These are phyloP conservation scores for peach (Prunus persica) DNA, from an alignment of 306 rosid genomes.

Conservation along the genomic window Prunus_persica_NCBIv2 NC_034012.1:1567001-1567500, in stretches of 20 bases:
- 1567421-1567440: background rate
- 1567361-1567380: background rate
- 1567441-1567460: background rate
- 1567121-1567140: background rate
- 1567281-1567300: background rate
- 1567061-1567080: background rate
- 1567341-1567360: background rate
- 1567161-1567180: background rate
- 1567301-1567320: background rate
- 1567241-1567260: background rate
- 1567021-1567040: conserved; percentile 6
- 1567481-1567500: too few relatives aligned
- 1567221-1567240: background rate
- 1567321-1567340: background rate
- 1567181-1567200: background rate
- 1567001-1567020: conserved; percentile 2
- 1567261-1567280: background rate
- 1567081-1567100: background rate
- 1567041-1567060: conserved; percentile 18
- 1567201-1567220: background rate
- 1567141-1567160: background rate
- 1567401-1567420: background rate
- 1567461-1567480: background rate
- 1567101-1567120: background rate
- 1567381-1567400: background rate